Conservation (phyloP, 2,329 filamentous ascomycete genomes). For the Monosporascus sp. region DNA sequence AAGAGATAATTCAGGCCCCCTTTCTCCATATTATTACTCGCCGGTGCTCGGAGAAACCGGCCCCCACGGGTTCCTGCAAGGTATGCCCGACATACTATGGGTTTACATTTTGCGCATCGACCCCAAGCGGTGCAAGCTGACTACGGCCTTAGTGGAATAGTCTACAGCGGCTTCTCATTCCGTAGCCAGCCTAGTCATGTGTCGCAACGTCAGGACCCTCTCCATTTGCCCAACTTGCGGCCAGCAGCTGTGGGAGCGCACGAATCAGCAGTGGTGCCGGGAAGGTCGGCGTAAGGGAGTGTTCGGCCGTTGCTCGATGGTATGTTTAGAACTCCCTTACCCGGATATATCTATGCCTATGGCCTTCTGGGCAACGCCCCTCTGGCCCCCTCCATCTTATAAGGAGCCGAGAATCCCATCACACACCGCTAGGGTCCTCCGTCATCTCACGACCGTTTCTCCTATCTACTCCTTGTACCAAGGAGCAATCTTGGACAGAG, state of each 20-base stretch:
- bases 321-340: neutral
- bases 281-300: constrained; percentile 6
- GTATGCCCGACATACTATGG: neutral
- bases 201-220: constrained; percentile 7
- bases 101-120: neutral
- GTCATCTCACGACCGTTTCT: too few species aligned
- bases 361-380: too few species aligned
- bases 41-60: neutral
- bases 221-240: constrained; percentile 11
- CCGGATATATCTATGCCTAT: too few species aligned
- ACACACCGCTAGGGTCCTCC: too few species aligned
- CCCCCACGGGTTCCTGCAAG: neutral
- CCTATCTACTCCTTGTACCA: too few species aligned
- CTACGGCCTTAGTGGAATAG: neutral
- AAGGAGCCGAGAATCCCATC: too few species aligned
- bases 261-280: constrained; percentile 8
- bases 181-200: constrained; percentile 6
- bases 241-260: constrained; percentile 8
- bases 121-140: neutral
- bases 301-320: constrained; percentile 9
- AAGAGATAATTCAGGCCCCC: neutral
- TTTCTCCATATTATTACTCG: neutral
- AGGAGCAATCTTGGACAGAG: too few species aligned
- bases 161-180: neutral
- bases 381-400: too few species aligned